These are phyloP conservation scores for Camellia sinensis DNA, from an alignment of 148 eudicot genomes.

Conservation along the genomic window DNA sequence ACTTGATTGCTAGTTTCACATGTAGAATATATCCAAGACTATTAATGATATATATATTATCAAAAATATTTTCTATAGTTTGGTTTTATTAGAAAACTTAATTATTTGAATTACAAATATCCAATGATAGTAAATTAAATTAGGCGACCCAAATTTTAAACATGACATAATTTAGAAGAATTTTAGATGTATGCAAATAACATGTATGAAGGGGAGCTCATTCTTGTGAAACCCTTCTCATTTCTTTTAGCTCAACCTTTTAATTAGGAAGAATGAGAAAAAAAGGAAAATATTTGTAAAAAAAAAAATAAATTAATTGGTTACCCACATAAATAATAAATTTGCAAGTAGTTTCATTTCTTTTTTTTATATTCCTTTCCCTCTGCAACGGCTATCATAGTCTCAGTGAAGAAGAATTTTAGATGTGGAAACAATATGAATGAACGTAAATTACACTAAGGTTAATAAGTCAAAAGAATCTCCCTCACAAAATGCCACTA, in stretches of 20 bases:
- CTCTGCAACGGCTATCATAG: background rate
- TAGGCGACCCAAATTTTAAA: no score
- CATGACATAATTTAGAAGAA: no score
- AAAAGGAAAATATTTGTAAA: background rate
- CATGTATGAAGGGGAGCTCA: no score
- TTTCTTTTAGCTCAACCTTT: background rate
- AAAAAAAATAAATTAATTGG: background rate
- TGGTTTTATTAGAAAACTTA: no score
- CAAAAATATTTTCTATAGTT: no score
- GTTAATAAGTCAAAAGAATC: background rate
- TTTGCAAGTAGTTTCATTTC: background rate
- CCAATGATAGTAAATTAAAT: no score
- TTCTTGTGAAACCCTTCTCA: background rate
- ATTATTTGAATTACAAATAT: no score
- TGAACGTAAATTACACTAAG: background rate
- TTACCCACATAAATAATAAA: background rate
- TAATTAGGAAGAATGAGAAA: background rate
- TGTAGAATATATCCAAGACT: no score
- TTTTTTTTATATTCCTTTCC: background rate
- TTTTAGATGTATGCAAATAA: no score
- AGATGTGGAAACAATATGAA: background rate
- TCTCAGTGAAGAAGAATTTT: background rate
- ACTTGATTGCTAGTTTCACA: no score
- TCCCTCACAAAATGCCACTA: background rate
- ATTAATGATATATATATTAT: no score